A percentile compares a stretch with the other conserved stretches of the same genome.
Conservation (phyloP, 192 early-diverging fungal species). For the Coemansia sp. region DNA sequence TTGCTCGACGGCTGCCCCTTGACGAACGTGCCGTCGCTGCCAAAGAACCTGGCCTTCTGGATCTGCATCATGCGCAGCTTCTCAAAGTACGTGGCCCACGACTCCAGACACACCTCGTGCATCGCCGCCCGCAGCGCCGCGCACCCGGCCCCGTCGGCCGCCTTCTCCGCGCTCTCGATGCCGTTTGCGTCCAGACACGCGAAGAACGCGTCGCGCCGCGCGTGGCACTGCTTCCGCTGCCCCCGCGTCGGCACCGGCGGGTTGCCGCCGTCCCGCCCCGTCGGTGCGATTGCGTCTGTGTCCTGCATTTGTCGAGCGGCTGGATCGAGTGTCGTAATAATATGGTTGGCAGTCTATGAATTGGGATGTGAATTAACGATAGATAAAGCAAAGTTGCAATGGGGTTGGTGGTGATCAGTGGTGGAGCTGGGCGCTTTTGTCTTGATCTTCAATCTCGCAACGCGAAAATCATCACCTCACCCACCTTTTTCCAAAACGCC, state of each 20-base stretch:
- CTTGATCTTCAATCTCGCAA: too few relatives aligned
- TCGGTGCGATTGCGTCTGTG: background rate
- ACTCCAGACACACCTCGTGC: slow-evolving; percentile 31
- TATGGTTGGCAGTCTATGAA: background rate
- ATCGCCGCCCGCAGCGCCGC: slow-evolving; percentile 43
- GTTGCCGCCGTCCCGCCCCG: slow-evolving; percentile 2
- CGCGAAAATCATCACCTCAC: too few relatives aligned
- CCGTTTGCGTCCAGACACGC: slow-evolving; percentile 69
- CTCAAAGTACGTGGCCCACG: slow-evolving; percentile 46
- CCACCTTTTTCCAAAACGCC: too few relatives aligned
- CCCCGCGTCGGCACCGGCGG: slow-evolving; percentile 58
- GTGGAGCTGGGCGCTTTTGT: too few relatives aligned
- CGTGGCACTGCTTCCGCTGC: slow-evolving; percentile 76
- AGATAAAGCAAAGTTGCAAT: too few relatives aligned
- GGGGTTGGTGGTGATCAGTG: too few relatives aligned
- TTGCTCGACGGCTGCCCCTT: background rate
- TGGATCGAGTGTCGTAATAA: background rate
- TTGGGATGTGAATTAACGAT: too few relatives aligned
- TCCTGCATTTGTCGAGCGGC: background rate
- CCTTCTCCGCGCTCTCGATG: slow-evolving; percentile 60
- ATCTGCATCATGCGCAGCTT: slow-evolving; percentile 37
- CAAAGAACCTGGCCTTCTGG: slow-evolving; percentile 13
- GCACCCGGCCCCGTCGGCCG: slow-evolving; percentile 45
- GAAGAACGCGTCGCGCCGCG: slow-evolving; percentile 76
- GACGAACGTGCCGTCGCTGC: background rate